Base-by-base conservation (phyloP, 805 yeast genomes). In the Candida corydali region DNA sequence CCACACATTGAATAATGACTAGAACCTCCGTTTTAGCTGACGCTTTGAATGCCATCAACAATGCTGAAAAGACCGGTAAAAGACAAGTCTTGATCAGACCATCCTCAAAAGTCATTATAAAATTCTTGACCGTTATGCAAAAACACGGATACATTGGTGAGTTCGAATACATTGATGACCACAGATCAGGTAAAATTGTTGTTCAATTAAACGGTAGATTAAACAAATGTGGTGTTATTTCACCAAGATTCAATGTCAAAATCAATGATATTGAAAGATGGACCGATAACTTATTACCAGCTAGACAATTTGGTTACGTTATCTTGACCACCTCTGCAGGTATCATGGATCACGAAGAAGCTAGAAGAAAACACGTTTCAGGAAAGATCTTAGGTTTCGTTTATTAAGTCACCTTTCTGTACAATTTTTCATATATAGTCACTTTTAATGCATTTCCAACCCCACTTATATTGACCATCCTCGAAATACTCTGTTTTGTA, bases 341-440 rank as follows among this genome's bases (percentile, higher is more conserved):
- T 78, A 89, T 89, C 63, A 88, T 89, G 95, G 97, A 91, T 82
- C 98, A 89, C 80, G 97, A 91, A 80, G 97, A 89, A 79, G 98
- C 98, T 65, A 86, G 95, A 83, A 85, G 97, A 82, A 91, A 89
- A 86, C 97, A 89, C 78, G 97, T 89, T 59, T 87, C 96, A 58
- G 98, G 98, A 74, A 89, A 89, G 82, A 85, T 89, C 74, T 84
- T 89, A 67, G 98, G 97, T 69, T 89, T 86, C 79, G 96, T 89
- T 54, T 89, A 89, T 85, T 89, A 85, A 63, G 5, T 22, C 16
- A 17, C 19, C 26, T 12, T 11, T 30, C 12, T 30, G 22, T 20
- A 31, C 12, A 24, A 24, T 24, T 24, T 10, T 8, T 6, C n/a
- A 26, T 32, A 32, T 24, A 23, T 32, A 32, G 34, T 32, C 34